Evolutionary conservation across 495 filamentous ascomycete species (phyloP), one percentile per base, ranked within the genome.

Genomic region (Acidiella bohemica): DNA sequence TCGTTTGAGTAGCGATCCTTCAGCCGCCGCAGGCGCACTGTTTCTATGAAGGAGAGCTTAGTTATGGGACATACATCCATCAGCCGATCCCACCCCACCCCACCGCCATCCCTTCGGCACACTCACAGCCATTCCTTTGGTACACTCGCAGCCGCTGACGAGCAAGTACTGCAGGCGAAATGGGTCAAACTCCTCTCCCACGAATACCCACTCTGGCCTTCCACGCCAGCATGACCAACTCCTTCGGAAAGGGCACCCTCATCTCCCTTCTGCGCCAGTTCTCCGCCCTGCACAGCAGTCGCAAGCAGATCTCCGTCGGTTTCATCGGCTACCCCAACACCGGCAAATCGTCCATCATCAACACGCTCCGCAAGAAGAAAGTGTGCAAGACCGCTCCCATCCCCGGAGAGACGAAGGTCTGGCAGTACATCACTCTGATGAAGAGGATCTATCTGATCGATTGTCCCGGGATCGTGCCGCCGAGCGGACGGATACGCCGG

Each of bases 381-480:
- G 86, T 94, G 24, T 81, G 85, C 60, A 90, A 72, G 2, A 85
- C 93, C 4, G 90, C 90, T n/a, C 90, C 90, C 12, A 88, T 96
- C 44, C 88, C 90, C 6, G 88, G 88, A 8, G 81, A 86, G 59
- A 96, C 87, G 42, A 97, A 94, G 63, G 80, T 95, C 10, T 96
- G 86, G 86, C 86, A 97, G 59, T 96, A 94, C 49, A 81, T 97
- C 42, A 95, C 88, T 0, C 60, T 97, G 38, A 96, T 94, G 86
- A 87, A 85, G 59, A 69, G 92, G 36, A 95, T 97, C 30, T 96
- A 93, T 57, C 68, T 97, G 38, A 95, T 96, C 50, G 90, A 96
- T 54, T 95, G 90, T 53, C 90, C 90, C 25, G 90, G 90, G 51
- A 84, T 97, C 20, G 90, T 95, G 7, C 88, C 90, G 6, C 86